Base-by-base conservation (phyloP, 2,329 filamentous ascomycete species). In the Hawksworthiomyces lignivorus region DNA sequence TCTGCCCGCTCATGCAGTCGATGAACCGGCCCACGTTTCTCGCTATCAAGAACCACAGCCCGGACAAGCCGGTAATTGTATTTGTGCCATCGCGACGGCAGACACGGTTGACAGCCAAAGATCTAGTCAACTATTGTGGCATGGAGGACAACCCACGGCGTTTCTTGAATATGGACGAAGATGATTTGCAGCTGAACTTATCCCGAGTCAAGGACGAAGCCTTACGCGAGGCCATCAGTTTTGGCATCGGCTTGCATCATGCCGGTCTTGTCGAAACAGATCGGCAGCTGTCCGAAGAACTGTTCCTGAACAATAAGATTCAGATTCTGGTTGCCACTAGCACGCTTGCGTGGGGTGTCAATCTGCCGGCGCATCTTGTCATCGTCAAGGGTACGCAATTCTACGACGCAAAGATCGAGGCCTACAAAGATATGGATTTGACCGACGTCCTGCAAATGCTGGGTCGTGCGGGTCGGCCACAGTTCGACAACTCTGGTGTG, bases 391-490 rank as follows among this genome's bases (percentile, higher is more conserved):
- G 92, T 41, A 98, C 92, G 1, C 94, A 98, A 56, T 98, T 86
- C 66, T 98, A 94, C 58, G 92, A 98, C 55, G 92, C 92, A 29
- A 98, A 98, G 64, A 92, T 87, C 5, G 92, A 97, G 66, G 90
- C 84, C 0, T 98, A 98, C 66, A 92, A 87, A 58, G 94, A 98
- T 61, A 98, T 98, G 94, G 92, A 98, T 59, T 68, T 98, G 45
- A 98, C 92, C 0, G 92, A 98, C 63, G 92, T 98, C 24, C 68
- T 98, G 48, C 92, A 98, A 64, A 98, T 98, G 92, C 72, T 98
- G 21, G 92, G 92, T 52, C 83, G 92, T 63, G 92, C 92, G 11
- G 92, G 92, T 14, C 84, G 92, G 48, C 92, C 92, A 4, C 92
- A 98, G 58, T 98, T 98, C 59, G 92, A 98, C 62, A 85, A 82